Conservation (phyloP, 768 basidiomycete species). For the Brasilioporus rufonigricans region DNA sequence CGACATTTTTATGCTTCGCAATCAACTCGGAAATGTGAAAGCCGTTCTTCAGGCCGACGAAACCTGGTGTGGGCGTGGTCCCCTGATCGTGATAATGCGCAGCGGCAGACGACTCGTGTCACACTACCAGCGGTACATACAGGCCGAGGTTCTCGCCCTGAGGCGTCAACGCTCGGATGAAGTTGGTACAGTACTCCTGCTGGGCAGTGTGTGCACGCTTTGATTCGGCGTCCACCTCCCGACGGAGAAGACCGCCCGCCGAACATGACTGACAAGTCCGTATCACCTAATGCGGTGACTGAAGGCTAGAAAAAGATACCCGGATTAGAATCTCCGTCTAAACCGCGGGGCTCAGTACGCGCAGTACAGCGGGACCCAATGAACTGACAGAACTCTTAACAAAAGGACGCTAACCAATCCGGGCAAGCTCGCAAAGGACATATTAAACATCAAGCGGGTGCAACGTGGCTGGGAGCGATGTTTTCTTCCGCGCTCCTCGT, state of each 20-base stretch:
- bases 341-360: not conserved
- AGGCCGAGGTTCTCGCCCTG: constrained; percentile 14
- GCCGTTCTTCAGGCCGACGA: not conserved
- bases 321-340: not conserved
- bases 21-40: constrained; percentile 9
- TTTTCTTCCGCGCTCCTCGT: constrained; percentile 2
- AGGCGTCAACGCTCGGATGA: not conserved
- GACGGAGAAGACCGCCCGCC: not conserved
- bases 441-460: constrained; percentile 2
- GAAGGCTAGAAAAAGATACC: not conserved
- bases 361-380: not conserved
- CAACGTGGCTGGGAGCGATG: constrained; percentile 1
- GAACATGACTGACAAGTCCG: not conserved
- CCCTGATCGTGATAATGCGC: not conserved
- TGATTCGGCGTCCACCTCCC: not conserved
- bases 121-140: not conserved
- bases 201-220: not conserved
- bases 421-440: constrained; percentile 3
- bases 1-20: not conserved
- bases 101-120: not conserved
- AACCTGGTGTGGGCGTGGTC: not conserved
- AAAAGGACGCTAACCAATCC: not conserved
- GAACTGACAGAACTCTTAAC: not conserved
- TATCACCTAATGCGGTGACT: not conserved
- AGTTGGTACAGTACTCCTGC: not conserved